Evolutionary conservation across 495 filamentous ascomycete species (phyloP).

Genomic region (Penicillium herquei): DNA sequence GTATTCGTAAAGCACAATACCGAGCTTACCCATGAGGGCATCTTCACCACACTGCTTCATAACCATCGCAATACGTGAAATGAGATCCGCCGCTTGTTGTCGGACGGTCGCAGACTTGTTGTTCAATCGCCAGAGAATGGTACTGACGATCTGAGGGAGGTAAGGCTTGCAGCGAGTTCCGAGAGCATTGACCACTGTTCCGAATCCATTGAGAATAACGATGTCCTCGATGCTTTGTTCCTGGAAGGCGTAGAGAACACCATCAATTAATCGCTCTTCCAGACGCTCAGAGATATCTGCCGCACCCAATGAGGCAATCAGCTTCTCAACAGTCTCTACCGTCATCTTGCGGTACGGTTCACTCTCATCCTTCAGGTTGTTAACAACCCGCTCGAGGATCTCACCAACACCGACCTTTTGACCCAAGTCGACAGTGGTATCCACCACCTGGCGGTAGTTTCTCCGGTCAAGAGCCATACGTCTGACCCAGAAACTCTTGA

Average conservation of each 20-base stretch:
- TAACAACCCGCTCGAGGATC: conserved; percentile 89
- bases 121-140: conserved; percentile 96
- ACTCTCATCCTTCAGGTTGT: conserved; percentile 96
- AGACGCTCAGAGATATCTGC: conserved; percentile 90
- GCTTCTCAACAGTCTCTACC: conserved; percentile 93
- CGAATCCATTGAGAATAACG: conserved; percentile 97
- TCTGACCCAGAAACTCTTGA: conserved; percentile 98
- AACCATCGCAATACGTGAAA: conserved; percentile 94
- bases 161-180: conserved; percentile 95
- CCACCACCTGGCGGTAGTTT: conserved; percentile 95
- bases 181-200: conserved; percentile 94
- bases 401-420: conserved; percentile 96
- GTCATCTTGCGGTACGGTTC: conserved; percentile 99
- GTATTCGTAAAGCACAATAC: conserved; percentile 97
- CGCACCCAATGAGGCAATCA: conserved; percentile 87
- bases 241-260: conserved; percentile 96
- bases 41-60: conserved; percentile 99
- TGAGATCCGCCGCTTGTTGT: conserved; percentile 94
- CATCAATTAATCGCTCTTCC: conserved; percentile 91
- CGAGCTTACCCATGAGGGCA: conserved; percentile 91
- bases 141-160: conserved; percentile 91
- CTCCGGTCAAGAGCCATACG: conserved; percentile 96
- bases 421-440: conserved; percentile 95
- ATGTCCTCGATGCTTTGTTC: conserved; percentile 97
- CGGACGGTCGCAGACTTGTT: conserved; percentile 96